Evolutionary conservation across 2,329 filamentous ascomycete genomes (phyloP).

Genomic region (Xylariaceae sp.): DNA sequence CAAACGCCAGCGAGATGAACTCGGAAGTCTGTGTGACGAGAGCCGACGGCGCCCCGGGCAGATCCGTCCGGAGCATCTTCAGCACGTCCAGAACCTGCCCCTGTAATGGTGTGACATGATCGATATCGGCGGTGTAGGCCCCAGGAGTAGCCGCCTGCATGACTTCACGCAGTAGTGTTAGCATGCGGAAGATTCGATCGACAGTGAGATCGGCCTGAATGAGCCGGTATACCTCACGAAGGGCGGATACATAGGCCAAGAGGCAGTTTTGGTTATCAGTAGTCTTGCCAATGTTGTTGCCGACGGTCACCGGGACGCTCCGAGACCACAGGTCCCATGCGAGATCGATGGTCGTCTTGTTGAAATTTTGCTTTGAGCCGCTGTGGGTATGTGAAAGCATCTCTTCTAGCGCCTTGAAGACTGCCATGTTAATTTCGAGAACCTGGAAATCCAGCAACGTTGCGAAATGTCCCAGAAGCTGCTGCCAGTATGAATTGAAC

Average conservation of each 20-base stretch:
- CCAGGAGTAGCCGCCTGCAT: constrained; percentile 62
- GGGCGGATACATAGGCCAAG: constrained; percentile 72
- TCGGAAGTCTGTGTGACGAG: constrained; percentile 63
- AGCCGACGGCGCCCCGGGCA: constrained; percentile 56
- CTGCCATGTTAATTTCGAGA: constrained; percentile 64
- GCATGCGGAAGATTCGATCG: constrained; percentile 57
- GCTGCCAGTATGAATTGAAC: constrained; percentile 69
- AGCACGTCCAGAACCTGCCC: constrained; percentile 60
- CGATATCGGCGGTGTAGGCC: constrained; percentile 63
- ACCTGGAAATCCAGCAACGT: constrained; percentile 53
- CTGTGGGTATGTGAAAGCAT: constrained; percentile 48
- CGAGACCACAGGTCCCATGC: constrained; percentile 66
- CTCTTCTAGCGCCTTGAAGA: constrained; percentile 59
- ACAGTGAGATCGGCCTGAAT: constrained; percentile 56
- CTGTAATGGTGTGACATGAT: constrained; percentile 67
- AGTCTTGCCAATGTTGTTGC: constrained; percentile 34
- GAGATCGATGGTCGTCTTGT: constrained; percentile 46
- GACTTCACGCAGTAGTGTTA: constrained; percentile 62
- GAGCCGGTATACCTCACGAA: constrained; percentile 72
- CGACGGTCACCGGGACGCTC: constrained; percentile 47
- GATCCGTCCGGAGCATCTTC: constrained; percentile 59
- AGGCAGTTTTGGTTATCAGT: constrained; percentile 72
- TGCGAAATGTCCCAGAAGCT: constrained; percentile 63
- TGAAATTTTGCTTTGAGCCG: constrained; percentile 36
- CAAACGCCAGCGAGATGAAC: constrained; percentile 64